Percentiles rank a stretch among this genome's conserved stretches.
Evolutionary conservation across 371 early-diverging fungal genomes (phyloP).

Genomic region (Entomophthora muscae): DNA sequence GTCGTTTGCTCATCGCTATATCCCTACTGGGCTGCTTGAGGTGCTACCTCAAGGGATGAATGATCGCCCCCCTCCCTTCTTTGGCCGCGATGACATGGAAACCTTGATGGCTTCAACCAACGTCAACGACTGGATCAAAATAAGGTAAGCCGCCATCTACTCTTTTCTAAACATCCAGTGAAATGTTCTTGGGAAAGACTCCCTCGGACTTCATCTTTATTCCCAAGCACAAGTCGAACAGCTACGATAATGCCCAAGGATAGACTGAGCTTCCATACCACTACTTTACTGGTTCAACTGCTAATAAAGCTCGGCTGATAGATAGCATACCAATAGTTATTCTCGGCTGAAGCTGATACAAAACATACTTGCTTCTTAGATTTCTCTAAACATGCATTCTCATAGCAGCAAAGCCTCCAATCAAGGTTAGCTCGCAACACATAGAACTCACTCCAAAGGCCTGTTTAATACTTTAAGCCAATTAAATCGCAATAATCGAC

Average conservation of each 20-base stretch:
- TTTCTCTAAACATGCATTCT: no score
- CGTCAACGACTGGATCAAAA: slow-evolving; percentile 79
- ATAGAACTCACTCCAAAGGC: no score
- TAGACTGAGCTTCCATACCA: neutral
- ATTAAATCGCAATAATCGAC: no score
- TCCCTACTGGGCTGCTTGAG: slow-evolving; percentile 86
- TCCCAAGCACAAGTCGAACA: slow-evolving; percentile 86
- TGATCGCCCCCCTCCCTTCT: slow-evolving; percentile 70
- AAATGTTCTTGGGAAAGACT: slow-evolving; percentile 64
- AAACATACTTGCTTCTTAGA: no score
- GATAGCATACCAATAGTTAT: no score
- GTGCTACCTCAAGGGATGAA: slow-evolving; percentile 80
- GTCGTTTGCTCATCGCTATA: slow-evolving; percentile 60
- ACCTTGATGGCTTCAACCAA: slow-evolving; percentile 77
- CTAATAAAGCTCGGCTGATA: no score
- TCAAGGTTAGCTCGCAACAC: no score
- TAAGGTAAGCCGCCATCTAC: slow-evolving; percentile 20
- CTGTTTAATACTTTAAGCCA: no score
- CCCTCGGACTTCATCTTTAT: slow-evolving; percentile 72
- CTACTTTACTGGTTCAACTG: no score
- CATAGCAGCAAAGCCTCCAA: no score
- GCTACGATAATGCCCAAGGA: slow-evolving; percentile 21
- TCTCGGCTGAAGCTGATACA: no score
- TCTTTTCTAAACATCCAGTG: slow-evolving; percentile 20
- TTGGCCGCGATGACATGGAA: slow-evolving; percentile 82